Base-by-base conservation (phyloP, 2,329 filamentous ascomycete genomes). In the Claviceps digitariae region DNA sequence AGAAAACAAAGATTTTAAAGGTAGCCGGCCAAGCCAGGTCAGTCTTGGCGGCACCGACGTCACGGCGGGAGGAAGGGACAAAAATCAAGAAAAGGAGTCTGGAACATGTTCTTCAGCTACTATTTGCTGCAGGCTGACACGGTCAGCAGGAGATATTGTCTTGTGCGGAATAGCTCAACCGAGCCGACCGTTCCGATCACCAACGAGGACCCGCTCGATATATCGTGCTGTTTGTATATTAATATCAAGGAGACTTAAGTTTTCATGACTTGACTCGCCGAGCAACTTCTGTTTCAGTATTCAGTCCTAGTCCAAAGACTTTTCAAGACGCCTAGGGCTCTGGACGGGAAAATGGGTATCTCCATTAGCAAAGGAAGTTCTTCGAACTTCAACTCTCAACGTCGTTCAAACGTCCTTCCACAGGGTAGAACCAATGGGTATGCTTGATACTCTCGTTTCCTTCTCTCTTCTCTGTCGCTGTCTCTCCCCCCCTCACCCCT, bases 341-440 rank as follows among this genome's bases (percentile, higher is more conserved):
- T 20, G 9, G 15, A 38, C 8, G 23, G 23, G 31, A 52, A 38
- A 50, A 52, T 50, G 50, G 53, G 50, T 38, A 7, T 27, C 20
- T 31, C n/a, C 8, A 15, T 40, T 7, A 52, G 53, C 31, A 54
- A 52, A n/a, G 4, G 38, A 3, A n/a, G n/a, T n/a, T 3, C 10
- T 10, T 29, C 9, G 45, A 13, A 20, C 25, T 50, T 15, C 31
- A 9, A 34, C 31, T 9, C 31, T 17, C 7, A 43, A 46, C 47
- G 52, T 51, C 51, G 51, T 54, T 34, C 31, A 29, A n/a, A 52
- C 20, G 55, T 51, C 1, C 60, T 71, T 17, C 38, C 60, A 5
- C 70, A 73, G 55, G 48, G 55, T 12, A 62, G 60, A 52, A 73
- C 69, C 17, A 73, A 73, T 44, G 70, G 69, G 70, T 72, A 63